Evolutionary conservation across 2,329 filamentous ascomycete genomes (phyloP), one percentile per base, ranked within the genome.

Genomic region (Lachnellula occidentalis): DNA sequence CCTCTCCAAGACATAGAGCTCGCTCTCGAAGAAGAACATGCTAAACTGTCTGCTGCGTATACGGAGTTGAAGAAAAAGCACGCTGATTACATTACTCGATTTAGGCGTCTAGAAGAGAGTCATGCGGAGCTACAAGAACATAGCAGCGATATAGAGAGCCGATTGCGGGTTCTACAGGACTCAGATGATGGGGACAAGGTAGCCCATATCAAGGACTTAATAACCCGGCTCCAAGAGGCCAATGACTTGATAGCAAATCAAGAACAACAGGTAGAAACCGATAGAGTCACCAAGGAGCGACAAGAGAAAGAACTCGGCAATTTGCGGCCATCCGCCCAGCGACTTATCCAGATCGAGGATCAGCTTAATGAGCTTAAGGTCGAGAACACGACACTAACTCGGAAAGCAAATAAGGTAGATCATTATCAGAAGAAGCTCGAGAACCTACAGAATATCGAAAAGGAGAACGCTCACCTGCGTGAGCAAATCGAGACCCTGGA

Each of bases 171-270:
- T 11, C 58, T 66, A 17, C 53, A 65, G 56, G 61, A 63, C 52
- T 66, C 75, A 69, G 71, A 81, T 73, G 72, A 81, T 66, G 71
- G 74, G 69, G 74, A 73, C 69, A 80, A 73, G 66, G 77, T 73
- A 21, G 74, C 78, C 52, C 72, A 77, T 48, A 77, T 82, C 58
- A 74, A 74, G 70, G 70, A 76, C 56, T 72, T 87, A 61, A 75
- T 85, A 61, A 72, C 73, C 43, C 78, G 79, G 60, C 73, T 86
- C 22, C 79, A 80, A 41, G 82, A 90, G 62, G 83, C 87, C 64
- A 85, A 89, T 67, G 78, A 86, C 55, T 75, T 90, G 48, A 91
- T 92, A 65, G 82, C 83, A 39, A 79, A 76, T 22, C 81, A 90
- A 61, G 88, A 92, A 67, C 78, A 79, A 19, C 80, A 88, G 61